phyloP scores from a whole-genome alignment of 2,329 filamentous ascomycete genomes.

The Penicillium nordicum region DNA sequence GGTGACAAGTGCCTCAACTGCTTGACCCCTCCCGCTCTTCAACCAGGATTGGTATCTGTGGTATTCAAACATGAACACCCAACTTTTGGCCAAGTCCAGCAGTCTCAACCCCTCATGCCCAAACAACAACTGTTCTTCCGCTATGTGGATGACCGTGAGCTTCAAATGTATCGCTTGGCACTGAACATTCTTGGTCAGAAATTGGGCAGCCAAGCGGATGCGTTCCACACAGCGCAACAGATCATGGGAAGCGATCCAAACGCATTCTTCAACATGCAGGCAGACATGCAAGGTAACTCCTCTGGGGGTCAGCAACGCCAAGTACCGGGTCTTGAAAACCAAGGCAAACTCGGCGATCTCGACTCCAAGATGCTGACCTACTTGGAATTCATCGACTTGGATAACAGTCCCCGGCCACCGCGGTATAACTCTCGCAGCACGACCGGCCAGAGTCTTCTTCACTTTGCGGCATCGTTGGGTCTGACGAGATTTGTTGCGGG shows the following conservation, averaged over 20 bases:
- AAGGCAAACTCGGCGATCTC: slow-evolving; percentile 50
- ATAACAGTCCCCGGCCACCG: slow-evolving; percentile 66
- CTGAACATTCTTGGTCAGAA: slow-evolving; percentile 48
- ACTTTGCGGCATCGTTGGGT: slow-evolving; percentile 72
- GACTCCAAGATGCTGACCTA: slow-evolving; percentile 69
- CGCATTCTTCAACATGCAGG: slow-evolving; percentile 48
- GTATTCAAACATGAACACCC: slow-evolving; percentile 60
- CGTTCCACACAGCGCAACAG: slow-evolving; percentile 48
- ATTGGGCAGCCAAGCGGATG: slow-evolving; percentile 46
- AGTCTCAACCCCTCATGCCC: slow-evolving; percentile 42
- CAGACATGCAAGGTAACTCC: slow-evolving; percentile 37
- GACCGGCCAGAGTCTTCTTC: slow-evolving; percentile 76
- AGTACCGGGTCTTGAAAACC: slow-evolving; percentile 42
- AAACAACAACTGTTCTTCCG: slow-evolving; percentile 61
- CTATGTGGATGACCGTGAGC: slow-evolving; percentile 56
- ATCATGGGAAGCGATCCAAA: slow-evolving; percentile 46
- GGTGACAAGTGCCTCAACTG: slow-evolving; percentile 76
- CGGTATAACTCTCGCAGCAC: slow-evolving; percentile 62
- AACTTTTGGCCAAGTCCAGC: slow-evolving; percentile 47
- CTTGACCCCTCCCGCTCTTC: slow-evolving; percentile 66
- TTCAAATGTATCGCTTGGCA: slow-evolving; percentile 46
- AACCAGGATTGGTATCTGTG: slow-evolving; percentile 67
- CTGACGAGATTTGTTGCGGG: slow-evolving; percentile 73
- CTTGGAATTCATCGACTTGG: slow-evolving; percentile 74
- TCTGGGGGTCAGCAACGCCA: slow-evolving; percentile 46